Evolutionary conservation across 306 rosid genomes (phyloP), one percentile per base, ranked within the genome.

Genomic region (Aeschynomene evenia): DNA sequence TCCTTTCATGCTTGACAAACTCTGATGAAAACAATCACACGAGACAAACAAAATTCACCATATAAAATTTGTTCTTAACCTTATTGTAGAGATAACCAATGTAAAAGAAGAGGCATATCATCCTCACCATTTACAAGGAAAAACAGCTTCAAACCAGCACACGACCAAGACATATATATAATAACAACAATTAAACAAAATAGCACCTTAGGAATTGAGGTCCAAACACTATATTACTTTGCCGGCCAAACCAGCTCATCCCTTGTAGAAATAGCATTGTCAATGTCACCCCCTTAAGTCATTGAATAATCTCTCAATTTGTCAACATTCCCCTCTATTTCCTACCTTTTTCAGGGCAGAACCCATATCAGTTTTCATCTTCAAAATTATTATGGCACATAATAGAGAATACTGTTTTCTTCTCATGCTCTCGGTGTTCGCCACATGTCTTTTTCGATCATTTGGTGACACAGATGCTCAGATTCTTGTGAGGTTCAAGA

Each of bases 191-290:
- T 31, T 49, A 65, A 23, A 45, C 56, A 40, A 75, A 45, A 16
- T 1, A 52, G 45, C 42, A 50, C 24, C 74, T 68, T 20, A 24
- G 78, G 52, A 57, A 77, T 77, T 72, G 29, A 50, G 62, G 61
- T 71, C 79, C 73, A 21, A 64, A 65, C 34, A 55, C 36, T 51
- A 18, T 51, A 18, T 0, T 29, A 67, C 9, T 31, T 31, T 66
- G 91, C 96, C 86, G 91, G 96, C 96, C 8, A 18, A 49, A 73
- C 72, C 95, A 86, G 92, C 89, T 83, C 87, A 45, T 45, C 7
- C 77, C 49, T 65, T 51, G 31, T 63, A 15, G 66, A 54, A 72
- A 50, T 2, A 59, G 70, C 89, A 40, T 81, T 72, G 86, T 81
- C 86, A 77, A 78, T 70, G 81, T 74, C 80, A 74, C 80, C 82